phyloP scores from a whole-genome alignment of 2,329 filamentous ascomycete genomes.

The Fusarium buharicum region DNA sequence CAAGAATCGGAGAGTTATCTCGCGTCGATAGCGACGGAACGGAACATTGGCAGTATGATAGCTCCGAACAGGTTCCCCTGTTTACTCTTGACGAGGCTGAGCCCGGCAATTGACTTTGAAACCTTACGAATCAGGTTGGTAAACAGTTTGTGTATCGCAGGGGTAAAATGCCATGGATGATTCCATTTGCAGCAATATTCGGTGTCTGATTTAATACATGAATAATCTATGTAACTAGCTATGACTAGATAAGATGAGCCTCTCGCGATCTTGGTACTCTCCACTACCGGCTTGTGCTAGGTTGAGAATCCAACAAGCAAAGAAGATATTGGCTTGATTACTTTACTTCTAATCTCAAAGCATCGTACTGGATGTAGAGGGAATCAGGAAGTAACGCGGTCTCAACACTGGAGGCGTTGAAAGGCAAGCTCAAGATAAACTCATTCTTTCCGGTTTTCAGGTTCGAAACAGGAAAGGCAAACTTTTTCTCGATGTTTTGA shows the following conservation, averaged over 20 bases:
- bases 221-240: no score
- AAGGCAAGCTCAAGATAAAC: constrained; percentile 66
- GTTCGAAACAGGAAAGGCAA: constrained; percentile 59
- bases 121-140: no score
- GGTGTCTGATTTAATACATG: no score
- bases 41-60: constrained; percentile 5
- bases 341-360: constrained; percentile 65
- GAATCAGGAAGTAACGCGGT: constrained; percentile 63
- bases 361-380: constrained; percentile 73
- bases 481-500: constrained; percentile 69
- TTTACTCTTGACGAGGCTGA: no score
- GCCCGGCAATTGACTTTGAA: no score
- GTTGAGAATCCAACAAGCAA: neutral
- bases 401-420: constrained; percentile 67
- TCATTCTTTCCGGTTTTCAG: constrained; percentile 62
- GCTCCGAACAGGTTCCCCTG: no score
- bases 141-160: no score
- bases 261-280: no score
- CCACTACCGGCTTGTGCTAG: no score
- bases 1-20: neutral
- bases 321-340: neutral
- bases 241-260: no score
- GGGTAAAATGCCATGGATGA: no score
- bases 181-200: no score
- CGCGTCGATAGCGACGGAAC: neutral